Evolutionary conservation across 768 basidiomycete species (phyloP).

Genomic region (Amanita exitialis): DNA sequence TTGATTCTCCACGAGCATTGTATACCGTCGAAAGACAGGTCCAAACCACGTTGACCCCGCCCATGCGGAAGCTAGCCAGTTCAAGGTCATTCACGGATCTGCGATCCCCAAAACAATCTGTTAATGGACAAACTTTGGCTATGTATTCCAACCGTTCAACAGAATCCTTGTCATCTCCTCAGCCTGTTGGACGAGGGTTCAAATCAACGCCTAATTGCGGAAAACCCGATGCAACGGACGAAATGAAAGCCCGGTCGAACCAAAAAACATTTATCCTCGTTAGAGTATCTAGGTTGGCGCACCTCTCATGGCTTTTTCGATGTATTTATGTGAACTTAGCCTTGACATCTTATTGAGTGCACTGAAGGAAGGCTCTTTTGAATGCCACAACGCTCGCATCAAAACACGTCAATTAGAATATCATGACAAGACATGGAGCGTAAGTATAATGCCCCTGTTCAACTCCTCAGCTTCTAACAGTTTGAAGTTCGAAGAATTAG

Average conservation of each 20-base stretch:
- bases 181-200: neutral
- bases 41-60: constrained; percentile 21
- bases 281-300: constrained; percentile 52
- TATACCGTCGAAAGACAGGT: constrained; percentile 10
- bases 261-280: constrained; percentile 81
- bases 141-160: constrained; percentile 13
- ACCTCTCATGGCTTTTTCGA: constrained; percentile 7
- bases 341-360: constrained; percentile 68
- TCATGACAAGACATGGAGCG: constrained; percentile 76
- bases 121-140: neutral
- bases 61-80: constrained; percentile 40
- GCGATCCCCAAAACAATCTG: constrained; percentile 18
- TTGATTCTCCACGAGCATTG: constrained; percentile 38
- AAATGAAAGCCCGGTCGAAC: constrained; percentile 73
- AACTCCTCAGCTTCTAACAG: constrained; percentile 3
- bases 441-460: constrained; percentile 24
- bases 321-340: constrained; percentile 24
- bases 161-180: neutral
- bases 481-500: constrained; percentile 64
- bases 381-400: constrained; percentile 70
- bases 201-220: constrained; percentile 8
- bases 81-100: constrained; percentile 70
- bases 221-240: constrained; percentile 52
- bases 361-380: constrained; percentile 77
- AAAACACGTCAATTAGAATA: constrained; percentile 75